A percentile compares a stretch with the other conserved stretches of the same genome.
Conservation (phyloP, 2,329 filamentous ascomycete species). For the Zopfia rhizophila region DNA sequence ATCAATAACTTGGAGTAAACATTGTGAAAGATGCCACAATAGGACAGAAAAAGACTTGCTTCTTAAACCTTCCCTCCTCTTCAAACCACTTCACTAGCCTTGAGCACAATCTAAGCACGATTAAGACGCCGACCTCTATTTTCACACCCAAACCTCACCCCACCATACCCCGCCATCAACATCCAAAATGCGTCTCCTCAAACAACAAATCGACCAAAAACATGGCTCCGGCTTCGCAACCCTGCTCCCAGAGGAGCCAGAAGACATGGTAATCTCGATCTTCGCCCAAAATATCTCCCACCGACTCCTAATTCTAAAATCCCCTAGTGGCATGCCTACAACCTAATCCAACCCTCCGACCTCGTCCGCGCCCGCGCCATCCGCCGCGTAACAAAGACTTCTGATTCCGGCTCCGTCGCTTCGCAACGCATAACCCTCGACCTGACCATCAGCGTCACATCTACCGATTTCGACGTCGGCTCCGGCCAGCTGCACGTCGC, state of each 20-base stretch:
- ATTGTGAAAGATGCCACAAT: no score
- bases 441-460: constrained; percentile 72
- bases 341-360: constrained; percentile 74
- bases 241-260: constrained; percentile 75
- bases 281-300: constrained; percentile 6
- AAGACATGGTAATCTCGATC: constrained; percentile 71
- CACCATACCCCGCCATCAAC: constrained; percentile 2
- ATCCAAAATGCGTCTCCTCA: constrained; percentile 70
- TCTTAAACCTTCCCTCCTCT: no score
- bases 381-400: constrained; percentile 71
- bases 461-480: constrained; percentile 75
- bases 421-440: constrained; percentile 73
- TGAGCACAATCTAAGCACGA: no score
- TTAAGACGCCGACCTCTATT: no score
- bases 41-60: no score
- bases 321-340: constrained; percentile 76
- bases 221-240: constrained; percentile 73
- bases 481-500: constrained; percentile 75
- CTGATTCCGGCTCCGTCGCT: constrained; percentile 68
- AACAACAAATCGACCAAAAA: constrained; percentile 70
- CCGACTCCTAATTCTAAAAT: constrained; percentile 8
- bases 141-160: no score
- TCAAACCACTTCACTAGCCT: no score
- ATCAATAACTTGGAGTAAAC: no score
- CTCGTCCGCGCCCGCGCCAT: constrained; percentile 73